Conservation (phyloP, 2,329 filamentous ascomycete species). For the Fusarium sambucinum region DNA sequence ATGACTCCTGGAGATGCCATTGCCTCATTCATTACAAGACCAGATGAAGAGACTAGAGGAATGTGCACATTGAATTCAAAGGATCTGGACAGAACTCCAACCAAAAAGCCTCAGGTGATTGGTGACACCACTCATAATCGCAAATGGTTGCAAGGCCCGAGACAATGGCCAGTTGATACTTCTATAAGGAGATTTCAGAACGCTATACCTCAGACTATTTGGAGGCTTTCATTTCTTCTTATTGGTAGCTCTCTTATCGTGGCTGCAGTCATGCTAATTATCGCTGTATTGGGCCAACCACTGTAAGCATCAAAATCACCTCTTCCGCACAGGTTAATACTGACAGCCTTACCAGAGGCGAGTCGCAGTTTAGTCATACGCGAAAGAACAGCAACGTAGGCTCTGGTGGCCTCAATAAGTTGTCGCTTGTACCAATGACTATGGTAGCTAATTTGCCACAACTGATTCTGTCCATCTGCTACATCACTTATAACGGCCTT, state of each 20-base stretch:
- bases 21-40: constrained; percentile 26
- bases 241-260: no score
- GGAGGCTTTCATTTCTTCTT: no score
- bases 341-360: background rate
- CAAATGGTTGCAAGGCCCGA: constrained; percentile 13
- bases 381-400: background rate
- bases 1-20: constrained; percentile 39
- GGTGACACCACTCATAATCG: background rate
- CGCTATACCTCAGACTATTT: no score
- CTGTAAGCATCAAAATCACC: no score
- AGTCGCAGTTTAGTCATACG: background rate
- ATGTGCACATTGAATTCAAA: constrained; percentile 27
- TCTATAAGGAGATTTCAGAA: no score
- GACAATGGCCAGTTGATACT: background rate
- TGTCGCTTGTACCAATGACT: background rate
- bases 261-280: no score
- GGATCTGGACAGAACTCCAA: constrained; percentile 3
- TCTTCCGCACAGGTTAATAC: no score
- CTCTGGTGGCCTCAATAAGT: no score
- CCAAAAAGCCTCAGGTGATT: background rate
- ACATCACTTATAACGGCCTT: constrained; percentile 29
- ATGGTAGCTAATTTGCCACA: constrained; percentile 33
- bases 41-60: constrained; percentile 24
- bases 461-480: constrained; percentile 29
- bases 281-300: no score